A percentile compares a stretch with the other conserved stretches of the same genome.
These are phyloP conservation scores for Globisporangium orthogonon DNA, from an alignment of 352 stramenopile species.

Conservation along the genomic window DNA sequence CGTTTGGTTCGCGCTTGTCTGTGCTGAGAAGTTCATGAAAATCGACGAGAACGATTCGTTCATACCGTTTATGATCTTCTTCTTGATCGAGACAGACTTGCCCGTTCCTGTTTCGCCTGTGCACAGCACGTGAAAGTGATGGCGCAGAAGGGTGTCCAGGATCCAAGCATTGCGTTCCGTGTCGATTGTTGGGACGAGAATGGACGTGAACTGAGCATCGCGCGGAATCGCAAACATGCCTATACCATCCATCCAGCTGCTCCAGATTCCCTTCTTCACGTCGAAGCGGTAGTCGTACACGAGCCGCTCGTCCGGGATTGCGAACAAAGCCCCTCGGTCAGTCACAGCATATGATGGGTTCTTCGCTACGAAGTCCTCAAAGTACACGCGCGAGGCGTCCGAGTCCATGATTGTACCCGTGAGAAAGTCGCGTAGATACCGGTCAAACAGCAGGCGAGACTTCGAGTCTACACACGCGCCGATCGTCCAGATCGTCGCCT, in stretches of 20 bases:
- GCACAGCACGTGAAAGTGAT: slow-evolving; percentile 89
- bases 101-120: slow-evolving; percentile 92
- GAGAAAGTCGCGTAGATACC: slow-evolving; percentile 75
- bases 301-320: slow-evolving; percentile 54
- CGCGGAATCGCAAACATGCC: slow-evolving; percentile 53
- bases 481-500: slow-evolving; percentile 88
- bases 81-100: slow-evolving; percentile 92
- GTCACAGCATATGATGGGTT: slow-evolving; percentile 61
- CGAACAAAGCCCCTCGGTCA: slow-evolving; percentile 21
- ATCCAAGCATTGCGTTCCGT: slow-evolving; percentile 91
- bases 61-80: slow-evolving; percentile 85
- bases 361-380: slow-evolving; percentile 86
- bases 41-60: slow-evolving; percentile 82
- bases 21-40: slow-evolving; percentile 91
- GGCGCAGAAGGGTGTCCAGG: slow-evolving; percentile 81
- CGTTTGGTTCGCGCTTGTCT: slow-evolving; percentile 92
- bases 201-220: slow-evolving; percentile 79
- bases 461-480: slow-evolving; percentile 87
- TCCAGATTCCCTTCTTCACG: slow-evolving; percentile 76
- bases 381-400: slow-evolving; percentile 36
- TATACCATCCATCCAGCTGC: slow-evolving; percentile 60
- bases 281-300: slow-evolving; percentile 93
- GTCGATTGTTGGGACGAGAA: slow-evolving; percentile 92
- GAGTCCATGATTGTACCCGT: slow-evolving; percentile 25
- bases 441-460: slow-evolving; percentile 77